A percentile compares a stretch with the other conserved stretches of the same genome.
These are phyloP conservation scores for Nothophytophthora sp. DNA, from an alignment of 352 stramenopile species.

Conservation along the genomic window DNA sequence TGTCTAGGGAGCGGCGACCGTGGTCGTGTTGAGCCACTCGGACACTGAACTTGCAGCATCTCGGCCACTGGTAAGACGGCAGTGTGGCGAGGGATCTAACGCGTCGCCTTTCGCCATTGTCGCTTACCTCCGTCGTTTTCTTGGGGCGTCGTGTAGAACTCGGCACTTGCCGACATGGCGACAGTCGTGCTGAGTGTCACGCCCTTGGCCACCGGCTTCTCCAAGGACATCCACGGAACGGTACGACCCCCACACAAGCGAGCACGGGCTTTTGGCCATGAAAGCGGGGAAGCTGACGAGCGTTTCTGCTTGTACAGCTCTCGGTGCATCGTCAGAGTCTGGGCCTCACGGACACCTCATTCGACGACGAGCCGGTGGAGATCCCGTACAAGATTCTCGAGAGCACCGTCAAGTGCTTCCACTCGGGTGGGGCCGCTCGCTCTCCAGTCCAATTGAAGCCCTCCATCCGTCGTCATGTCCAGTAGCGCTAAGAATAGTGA, in stretches of 20 bases:
- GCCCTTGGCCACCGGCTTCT: constrained; percentile 69
- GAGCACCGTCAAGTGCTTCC: constrained; percentile 66
- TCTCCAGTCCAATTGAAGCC: no score
- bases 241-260: no score
- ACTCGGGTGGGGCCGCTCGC: constrained; percentile 26
- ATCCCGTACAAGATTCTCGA: constrained; percentile 76
- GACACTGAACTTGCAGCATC: constrained; percentile 39
- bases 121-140: not conserved
- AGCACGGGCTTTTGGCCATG: no score
- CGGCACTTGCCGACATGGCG: constrained; percentile 54
- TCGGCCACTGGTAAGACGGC: constrained; percentile 14
- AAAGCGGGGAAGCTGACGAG: no score
- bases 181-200: constrained; percentile 51
- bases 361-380: constrained; percentile 24
- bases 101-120: no score
- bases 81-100: not conserved
- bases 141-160: constrained; percentile 26
- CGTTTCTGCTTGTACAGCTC: constrained; percentile 33
- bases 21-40: constrained; percentile 57
- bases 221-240: constrained; percentile 75
- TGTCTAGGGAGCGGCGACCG: constrained; percentile 36
- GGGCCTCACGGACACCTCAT: constrained; percentile 9
- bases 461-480: constrained; percentile 22
- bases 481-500: no score
- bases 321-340: constrained; percentile 38